Evolutionary conservation across 176 grass and related monocot genomes (phyloP).

Genomic region (Juncus inflexus): DNA sequence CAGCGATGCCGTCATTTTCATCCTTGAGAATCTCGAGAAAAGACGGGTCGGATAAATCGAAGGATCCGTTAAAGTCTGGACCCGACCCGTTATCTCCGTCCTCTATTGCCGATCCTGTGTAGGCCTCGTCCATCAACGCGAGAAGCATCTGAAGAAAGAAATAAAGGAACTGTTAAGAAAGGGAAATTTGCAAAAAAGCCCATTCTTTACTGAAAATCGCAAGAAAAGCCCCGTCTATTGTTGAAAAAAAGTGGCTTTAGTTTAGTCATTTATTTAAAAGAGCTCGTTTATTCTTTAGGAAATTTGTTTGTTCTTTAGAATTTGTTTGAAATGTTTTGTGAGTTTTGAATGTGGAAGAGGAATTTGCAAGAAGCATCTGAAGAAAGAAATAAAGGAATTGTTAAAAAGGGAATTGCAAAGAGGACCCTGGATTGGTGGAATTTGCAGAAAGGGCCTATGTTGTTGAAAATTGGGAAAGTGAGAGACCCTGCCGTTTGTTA

Average conservation of each 20-base stretch:
- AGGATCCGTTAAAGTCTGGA: conserved; percentile 59
- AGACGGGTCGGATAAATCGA: conserved; percentile 76
- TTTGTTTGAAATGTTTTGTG: too few species aligned
- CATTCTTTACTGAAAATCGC: too few species aligned
- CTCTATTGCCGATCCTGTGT: conserved; percentile 87
- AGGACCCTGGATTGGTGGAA: too few species aligned
- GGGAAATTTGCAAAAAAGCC: background rate
- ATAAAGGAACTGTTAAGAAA: conserved; percentile 7
- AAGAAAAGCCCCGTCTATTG: too few species aligned
- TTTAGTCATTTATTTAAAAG: too few species aligned
- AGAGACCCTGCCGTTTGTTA: too few species aligned
- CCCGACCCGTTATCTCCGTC: conserved; percentile 57
- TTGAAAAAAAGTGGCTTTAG: too few species aligned
- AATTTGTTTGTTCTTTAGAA: too few species aligned
- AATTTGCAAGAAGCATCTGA: conserved; percentile 75
- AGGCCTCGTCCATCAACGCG: conserved; percentile 95
- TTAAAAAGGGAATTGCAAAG: background rate
- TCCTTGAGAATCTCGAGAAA: conserved; percentile 98
- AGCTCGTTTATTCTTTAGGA: too few species aligned
- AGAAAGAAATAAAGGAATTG: conserved; percentile 4
- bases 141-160: conserved; percentile 66
- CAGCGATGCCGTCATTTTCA: conserved; percentile 92
- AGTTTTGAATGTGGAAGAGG: too few species aligned
- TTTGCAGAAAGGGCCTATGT: too few species aligned
- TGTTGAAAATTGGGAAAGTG: too few species aligned